Base-by-base conservation (phyloP, 345 rosid species). In the Syzygium grande region DNA sequence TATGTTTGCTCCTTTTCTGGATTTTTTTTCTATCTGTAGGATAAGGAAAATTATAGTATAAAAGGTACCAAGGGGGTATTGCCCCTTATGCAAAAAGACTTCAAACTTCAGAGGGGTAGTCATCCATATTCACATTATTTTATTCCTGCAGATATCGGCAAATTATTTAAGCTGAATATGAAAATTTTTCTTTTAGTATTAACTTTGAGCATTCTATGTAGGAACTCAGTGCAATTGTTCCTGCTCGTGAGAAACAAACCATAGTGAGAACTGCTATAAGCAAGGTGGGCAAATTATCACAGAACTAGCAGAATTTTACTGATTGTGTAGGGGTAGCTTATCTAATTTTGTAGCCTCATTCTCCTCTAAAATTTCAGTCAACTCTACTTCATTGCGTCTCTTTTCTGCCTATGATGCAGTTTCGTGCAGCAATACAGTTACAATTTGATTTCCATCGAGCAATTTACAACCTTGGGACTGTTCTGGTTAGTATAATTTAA, bases 151-250 rank as follows among this genome's bases (percentile, higher is more conserved):
- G 83, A 73, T 73, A 38, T 21, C 0, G 8, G 49, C 27, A 0
- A 38, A 27, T 65, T 51, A 41, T 49, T 63, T 38, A 38, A 56
- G 52, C 34, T 79, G 65, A 38, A 77, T 30, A 4, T 79, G 77
- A 79, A 46, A 29, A 46, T 55, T 51, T 59, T 88, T 5, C 52
- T 89, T 77, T 85, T 22, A 84, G 85, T 83, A 58, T 65, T 46
- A 56, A 78, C 17, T 85, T 90, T 84, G 86, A 56, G 87, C 63
- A 41, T 90, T 52, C 84, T 85, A 86, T 90, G 79, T 88, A 98
- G 99, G 99, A 98, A 94, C 97, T 96, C 86, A 95, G 99, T 91
- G 97, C 97, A 85, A 98, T 98, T 90, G 99, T 98, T 90, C 98
- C 99, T 87, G 98, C 94, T 51, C 92, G 98, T 58, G 99, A 96